Base-by-base conservation (phyloP, 805 yeast genomes). In the Komagataella phaffii region DNA sequence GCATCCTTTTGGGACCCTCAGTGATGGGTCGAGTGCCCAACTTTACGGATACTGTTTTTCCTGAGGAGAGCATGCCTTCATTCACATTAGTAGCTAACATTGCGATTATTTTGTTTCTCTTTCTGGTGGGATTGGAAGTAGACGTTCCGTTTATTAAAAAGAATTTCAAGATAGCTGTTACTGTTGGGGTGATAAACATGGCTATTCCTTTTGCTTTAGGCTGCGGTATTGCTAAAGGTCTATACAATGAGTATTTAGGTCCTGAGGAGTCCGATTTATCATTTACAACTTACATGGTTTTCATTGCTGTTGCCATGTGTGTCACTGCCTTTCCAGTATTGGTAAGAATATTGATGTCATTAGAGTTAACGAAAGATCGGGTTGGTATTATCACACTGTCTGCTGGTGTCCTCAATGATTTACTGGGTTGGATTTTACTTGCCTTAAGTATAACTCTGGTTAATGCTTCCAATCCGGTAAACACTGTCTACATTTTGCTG, bases 321-420 rank as follows among this genome's bases (percentile, higher is more conserved):
- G 84, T 86, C 56, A 86, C 95, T 3, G 95, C 95, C 0, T 82
- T 86, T 64, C 95, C 95, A 0, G 95, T 86, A 2, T 66, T 86
- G 55, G 91, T 87, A 1, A 78, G 95, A 61, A 86, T 86, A 24
- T 67, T 86, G 56, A 81, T 88, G 4, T 91, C 85, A 60, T 70
- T 86, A 55, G 74, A 85, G 56, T 70, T 86, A 54, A 74, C 83
- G 47, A 80, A 80, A 50, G 89, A 83, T 59, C 71, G 87, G 56
- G 90, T 85, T 18, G 89, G 88, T 47, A 71, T 75, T 8, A 72
- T 78, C 40, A 93, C 85, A n/a, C 67, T 86, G 43, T 86, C 91
- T 3, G 93, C 95, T 3, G 95, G 95, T 50, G 84, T 86, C 52
- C 75, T 81, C 46, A 86, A 86, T 61, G 95, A 86, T 61, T 75